These are phyloP conservation scores for Ustilago cynodontis DNA, from an alignment of 1,284 basidiomycete species.

Conservation along the genomic window DNA sequence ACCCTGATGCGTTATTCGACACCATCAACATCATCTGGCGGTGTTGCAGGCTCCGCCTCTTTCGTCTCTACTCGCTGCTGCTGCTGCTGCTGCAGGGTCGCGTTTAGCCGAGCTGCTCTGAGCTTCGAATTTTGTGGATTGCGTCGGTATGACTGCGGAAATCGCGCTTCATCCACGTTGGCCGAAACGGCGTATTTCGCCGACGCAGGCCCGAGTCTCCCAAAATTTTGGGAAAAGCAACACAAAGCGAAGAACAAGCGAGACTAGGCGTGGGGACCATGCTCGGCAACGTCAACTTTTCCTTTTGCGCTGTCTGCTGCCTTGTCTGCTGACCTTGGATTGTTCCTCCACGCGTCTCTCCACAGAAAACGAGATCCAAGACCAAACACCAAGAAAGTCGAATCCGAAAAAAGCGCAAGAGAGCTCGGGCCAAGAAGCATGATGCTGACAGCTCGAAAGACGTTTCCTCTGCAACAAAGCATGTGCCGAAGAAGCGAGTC, in stretches of 20 bases:
- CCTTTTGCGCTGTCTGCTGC: background rate
- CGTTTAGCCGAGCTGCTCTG: constrained; percentile 15
- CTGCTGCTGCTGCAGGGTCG: constrained; percentile 30
- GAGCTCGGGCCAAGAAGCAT: background rate
- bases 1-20: background rate
- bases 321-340: background rate
- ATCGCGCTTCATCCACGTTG: constrained; percentile 21
- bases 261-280: constrained; percentile 7
- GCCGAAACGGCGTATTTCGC: constrained; percentile 10
- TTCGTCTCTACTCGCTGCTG: background rate
- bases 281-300: constrained; percentile 1
- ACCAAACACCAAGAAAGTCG: constrained; percentile 11
- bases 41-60: background rate
- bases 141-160: constrained; percentile 13
- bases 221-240: constrained; percentile 32
- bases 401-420: constrained; percentile 6
- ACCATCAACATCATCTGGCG: background rate
- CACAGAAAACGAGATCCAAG: constrained; percentile 7
- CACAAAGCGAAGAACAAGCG: background rate
- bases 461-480: background rate
- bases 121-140: constrained; percentile 3
- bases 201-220: constrained; percentile 6
- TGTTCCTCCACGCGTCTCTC: constrained; percentile 28
- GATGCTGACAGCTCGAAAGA: constrained; percentile 8
- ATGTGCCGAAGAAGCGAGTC: background rate